Base-by-base conservation (phyloP, 495 filamentous ascomycete genomes). In the Lophium mytilinum region DNA sequence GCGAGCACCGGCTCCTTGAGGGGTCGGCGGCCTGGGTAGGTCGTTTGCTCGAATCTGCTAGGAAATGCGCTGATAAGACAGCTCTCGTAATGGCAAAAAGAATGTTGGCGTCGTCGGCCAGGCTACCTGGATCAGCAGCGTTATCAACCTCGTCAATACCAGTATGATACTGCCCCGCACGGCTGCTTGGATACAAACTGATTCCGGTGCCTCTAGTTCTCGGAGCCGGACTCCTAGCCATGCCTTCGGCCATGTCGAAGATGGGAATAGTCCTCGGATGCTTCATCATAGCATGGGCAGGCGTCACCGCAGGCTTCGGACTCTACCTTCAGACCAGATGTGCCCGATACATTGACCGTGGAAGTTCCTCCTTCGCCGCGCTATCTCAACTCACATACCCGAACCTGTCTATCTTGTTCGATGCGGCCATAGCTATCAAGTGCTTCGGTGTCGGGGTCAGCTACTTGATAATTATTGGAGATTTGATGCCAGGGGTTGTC, bases 391-490 rank as follows among this genome's bases (percentile, higher is more conserved):
- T 97, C 40, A 97, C 93, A 17, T 97, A 97, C 66, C 93, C 93
- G 1, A 96, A 95, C 71, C 92, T 93, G 0, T 89, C 93, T 3
- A 88, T 98, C 33, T 75, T 97, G 30, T 98, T 98, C 72, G 93
- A 98, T 73, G 86, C 85, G 4, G 93, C 93, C 0, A 98, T 98
- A 66, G 89, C 92, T 7, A 88, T 98, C 66, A 98, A 98, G 67
- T 98, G 93, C 68, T 97, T 97, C 72, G 93, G 86, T 54, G 93
- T 98, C 15, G 94, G 86, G 8, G 87, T 97, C 41, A 95, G 90
- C 68, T 98, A 98, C 71, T 81, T 98, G 63, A 98, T 97, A 60
- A 96, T 98, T 62, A 97, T 98, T 63, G 93, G 93, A 15, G 93
- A 98, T 67, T 76, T 98, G 61, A 98, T 98, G 93, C 93, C 94